Conservation (phyloP, 495 filamentous ascomycete genomes). For the Melanomma pulvis-pyrius region DNA sequence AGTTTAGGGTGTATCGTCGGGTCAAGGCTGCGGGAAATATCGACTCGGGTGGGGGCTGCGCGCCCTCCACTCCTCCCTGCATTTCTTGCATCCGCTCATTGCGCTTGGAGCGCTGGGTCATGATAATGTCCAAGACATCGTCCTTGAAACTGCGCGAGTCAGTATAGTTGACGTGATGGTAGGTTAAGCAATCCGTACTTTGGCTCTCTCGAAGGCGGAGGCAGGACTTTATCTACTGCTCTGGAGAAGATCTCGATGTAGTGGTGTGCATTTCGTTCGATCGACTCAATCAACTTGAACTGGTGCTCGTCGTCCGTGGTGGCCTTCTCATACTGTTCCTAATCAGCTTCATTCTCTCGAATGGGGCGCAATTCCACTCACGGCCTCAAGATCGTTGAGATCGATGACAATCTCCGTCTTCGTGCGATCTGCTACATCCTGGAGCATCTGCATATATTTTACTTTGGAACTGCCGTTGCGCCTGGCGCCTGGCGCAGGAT, state of each 20-base stretch:
- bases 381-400: conserved; percentile 79
- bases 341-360: not conserved
- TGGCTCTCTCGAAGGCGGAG: conserved; percentile 73
- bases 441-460: conserved; percentile 91
- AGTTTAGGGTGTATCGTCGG: conserved; percentile 89
- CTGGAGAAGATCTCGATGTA: conserved; percentile 90
- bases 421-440: conserved; percentile 80
- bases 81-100: conserved; percentile 72
- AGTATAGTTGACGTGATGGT: not conserved
- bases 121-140: conserved; percentile 94
- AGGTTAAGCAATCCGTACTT: conserved; percentile 57
- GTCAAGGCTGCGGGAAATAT: conserved; percentile 91
- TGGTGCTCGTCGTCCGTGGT: conserved; percentile 60
- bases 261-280: conserved; percentile 88
- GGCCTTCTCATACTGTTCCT: conserved; percentile 68
- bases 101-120: conserved; percentile 83
- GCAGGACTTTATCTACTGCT: conserved; percentile 86
- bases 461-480: conserved; percentile 60
- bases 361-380: conserved; percentile 47
- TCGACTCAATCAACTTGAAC: conserved; percentile 77
- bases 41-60: conserved; percentile 59
- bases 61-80: conserved; percentile 64
- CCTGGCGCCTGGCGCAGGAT: conserved; percentile 50
- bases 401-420: conserved; percentile 78
- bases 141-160: conserved; percentile 75